A percentile compares a stretch with the other conserved stretches of the same genome.
Evolutionary conservation across 345 rosid species (phyloP).

Genomic region (Carallia brachiata): DNA sequence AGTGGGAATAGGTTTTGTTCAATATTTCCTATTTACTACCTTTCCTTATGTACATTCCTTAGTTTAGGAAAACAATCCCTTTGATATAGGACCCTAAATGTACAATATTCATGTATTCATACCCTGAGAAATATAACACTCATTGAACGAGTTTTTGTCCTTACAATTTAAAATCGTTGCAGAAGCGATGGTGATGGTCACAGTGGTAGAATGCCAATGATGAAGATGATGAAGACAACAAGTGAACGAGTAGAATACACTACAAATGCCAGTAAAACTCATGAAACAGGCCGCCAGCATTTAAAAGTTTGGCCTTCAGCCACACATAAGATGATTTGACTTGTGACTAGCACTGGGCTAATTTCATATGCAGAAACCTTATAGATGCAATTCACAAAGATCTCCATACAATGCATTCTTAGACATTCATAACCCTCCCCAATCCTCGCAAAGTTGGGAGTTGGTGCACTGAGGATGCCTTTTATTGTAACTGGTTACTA

Average conservation of each 20-base stretch:
- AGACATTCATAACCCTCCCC: not conserved
- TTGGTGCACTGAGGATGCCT: too few relatives aligned
- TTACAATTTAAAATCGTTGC: too few relatives aligned
- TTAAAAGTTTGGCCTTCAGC: not conserved
- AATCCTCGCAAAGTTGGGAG: too few relatives aligned
- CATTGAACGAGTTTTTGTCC: too few relatives aligned
- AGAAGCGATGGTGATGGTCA: not conserved
- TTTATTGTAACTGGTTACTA: not conserved
- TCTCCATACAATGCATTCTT: not conserved
- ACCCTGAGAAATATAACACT: too few relatives aligned
- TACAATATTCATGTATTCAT: too few relatives aligned
- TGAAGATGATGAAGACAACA: not conserved
- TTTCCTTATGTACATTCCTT: too few relatives aligned
- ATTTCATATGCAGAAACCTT: not conserved
- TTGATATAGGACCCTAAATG: too few relatives aligned
- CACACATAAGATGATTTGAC: constrained; percentile 4
- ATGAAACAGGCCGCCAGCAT: not conserved
- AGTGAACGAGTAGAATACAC: not conserved
- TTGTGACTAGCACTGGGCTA: not conserved
- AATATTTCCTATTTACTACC: too few relatives aligned
- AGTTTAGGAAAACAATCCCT: too few relatives aligned
- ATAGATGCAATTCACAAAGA: not conserved
- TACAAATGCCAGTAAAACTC: not conserved
- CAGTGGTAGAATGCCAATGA: not conserved
- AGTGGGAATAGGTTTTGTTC: too few relatives aligned